Base-by-base conservation (phyloP, 352 stramenopile genomes). In the Aphanomyces euteiches region DNA sequence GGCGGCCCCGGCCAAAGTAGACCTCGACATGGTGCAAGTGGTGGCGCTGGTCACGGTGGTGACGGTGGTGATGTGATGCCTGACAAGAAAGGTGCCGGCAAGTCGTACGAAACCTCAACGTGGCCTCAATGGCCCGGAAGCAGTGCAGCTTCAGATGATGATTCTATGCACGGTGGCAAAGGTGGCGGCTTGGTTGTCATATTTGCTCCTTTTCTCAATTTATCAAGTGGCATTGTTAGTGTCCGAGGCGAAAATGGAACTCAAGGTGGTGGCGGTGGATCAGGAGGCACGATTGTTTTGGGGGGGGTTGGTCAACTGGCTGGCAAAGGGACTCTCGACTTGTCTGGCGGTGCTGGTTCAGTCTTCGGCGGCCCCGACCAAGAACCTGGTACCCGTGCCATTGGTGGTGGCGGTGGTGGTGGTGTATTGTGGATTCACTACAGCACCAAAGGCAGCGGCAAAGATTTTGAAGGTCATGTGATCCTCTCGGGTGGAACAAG, bases 181-280 rank as follows among this genome's bases (percentile, higher is more conserved):
- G 87, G 87, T 7, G 87, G 87, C 47, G 87, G 87, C 12, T 67
- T 95, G 10, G 78, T 95, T 34, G 87, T 92, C 73, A 72, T 95
- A 50, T 73, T 78, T 0, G 78, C 84, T 1, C 80, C 77, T 60
- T 79, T 77, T 15, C 74, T 95, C 3, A 67, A 75, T 5, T 72
- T 95, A 17, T 70, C 54, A 83, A 54, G 8, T 21, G 39, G 79
- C 80, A 4, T 61, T 3, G 73, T 95, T 21, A 87, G 75, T 69
- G 85, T 79, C 5, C 72, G 75, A 45, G 87, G 87, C 37, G 78
- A 80, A 4, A 67, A 71, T 37, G 87, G 87, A 7, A 80, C 73
- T 3, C 86, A 83, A 60, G 80, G 81, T 15, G 87, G 87, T 34
- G 87, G 87, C 37, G 87, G 87, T 63, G 87, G 87, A 34, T 78